A percentile compares a stretch with the other conserved stretches of the same genome.
These are phyloP conservation scores for Metarhizium humberi DNA, from an alignment of 2,329 filamentous ascomycete genomes.

Conservation along the genomic window DNA sequence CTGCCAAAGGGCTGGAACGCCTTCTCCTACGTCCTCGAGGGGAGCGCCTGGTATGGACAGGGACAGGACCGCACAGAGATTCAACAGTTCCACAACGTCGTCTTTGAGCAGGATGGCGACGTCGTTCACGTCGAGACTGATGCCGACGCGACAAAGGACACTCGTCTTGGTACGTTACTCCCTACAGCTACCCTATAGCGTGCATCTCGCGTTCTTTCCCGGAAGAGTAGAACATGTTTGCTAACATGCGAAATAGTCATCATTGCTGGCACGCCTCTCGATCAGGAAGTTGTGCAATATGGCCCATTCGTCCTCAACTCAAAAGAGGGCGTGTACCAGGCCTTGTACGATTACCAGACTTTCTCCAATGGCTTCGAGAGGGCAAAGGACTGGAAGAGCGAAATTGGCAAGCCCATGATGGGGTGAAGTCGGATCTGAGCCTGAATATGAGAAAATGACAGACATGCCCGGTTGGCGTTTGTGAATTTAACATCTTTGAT, in stretches of 20 bases:
- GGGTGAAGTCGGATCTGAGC: conserved; percentile 14
- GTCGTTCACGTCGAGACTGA: conserved; percentile 62
- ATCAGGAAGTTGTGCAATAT: conserved; percentile 75
- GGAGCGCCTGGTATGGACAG: conserved; percentile 54
- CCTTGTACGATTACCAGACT: conserved; percentile 65
- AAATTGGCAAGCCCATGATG: conserved; percentile 74
- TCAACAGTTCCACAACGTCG: conserved; percentile 73
- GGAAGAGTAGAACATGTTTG: no score
- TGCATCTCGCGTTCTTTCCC: no score
- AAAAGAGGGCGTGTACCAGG: conserved; percentile 65
- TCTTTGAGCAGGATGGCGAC: conserved; percentile 76
- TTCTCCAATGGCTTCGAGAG: conserved; percentile 72
- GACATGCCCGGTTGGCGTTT: neutral
- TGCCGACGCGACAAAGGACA: conserved; percentile 48
- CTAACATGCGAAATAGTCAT: conserved; percentile 37
- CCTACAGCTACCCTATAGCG: neutral
- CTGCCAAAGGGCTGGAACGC: conserved; percentile 79
- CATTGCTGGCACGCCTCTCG: conserved; percentile 68
- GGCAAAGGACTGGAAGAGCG: conserved; percentile 68
- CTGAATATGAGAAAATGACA: neutral
- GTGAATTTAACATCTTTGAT: neutral
- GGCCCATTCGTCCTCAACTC: conserved; percentile 74
- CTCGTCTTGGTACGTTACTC: conserved; percentile 35
- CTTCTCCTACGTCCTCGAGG: conserved; percentile 79
- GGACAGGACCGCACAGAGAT: conserved; percentile 44